phyloP scores from a whole-genome alignment of 163 green algal genomes.

The Scenedesmus sp. region DNA sequence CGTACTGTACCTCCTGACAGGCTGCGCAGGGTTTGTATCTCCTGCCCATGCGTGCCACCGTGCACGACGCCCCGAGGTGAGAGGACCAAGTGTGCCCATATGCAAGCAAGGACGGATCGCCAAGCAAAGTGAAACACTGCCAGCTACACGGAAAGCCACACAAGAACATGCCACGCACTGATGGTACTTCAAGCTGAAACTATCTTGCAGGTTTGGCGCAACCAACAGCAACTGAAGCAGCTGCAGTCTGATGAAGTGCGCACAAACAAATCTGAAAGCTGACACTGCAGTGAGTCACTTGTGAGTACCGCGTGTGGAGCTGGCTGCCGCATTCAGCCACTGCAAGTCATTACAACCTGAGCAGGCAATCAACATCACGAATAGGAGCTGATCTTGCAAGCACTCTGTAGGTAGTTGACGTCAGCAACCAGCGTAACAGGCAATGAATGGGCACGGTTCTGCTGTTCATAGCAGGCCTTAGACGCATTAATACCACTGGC shows the following conservation, averaged over 20 bases:
- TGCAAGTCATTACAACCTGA: neutral
- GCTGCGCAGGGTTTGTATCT: neutral
- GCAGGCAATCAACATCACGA: neutral
- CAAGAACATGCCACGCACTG: neutral
- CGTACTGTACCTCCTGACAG: neutral
- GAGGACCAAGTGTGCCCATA: neutral
- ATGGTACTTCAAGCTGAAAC: neutral
- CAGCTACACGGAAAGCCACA: neutral
- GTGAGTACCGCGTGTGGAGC: neutral
- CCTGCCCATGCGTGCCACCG: neutral
- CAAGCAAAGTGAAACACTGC: neutral
- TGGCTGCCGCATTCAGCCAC: neutral
- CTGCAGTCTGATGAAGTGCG: neutral
- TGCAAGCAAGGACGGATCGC: neutral
- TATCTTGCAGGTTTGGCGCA: neutral
- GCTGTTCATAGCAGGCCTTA: neutral
- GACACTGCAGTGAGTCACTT: neutral
- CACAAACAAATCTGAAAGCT: neutral
- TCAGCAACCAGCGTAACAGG: neutral
- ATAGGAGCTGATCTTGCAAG: neutral
- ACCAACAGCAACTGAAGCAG: neutral
- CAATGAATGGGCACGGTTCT: neutral
- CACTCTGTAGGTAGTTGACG: neutral
- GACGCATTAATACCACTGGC: neutral
- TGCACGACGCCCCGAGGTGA: neutral